Conservation (phyloP, 805 yeast genomes). For the Nakazawaea ishiwadae region DNA sequence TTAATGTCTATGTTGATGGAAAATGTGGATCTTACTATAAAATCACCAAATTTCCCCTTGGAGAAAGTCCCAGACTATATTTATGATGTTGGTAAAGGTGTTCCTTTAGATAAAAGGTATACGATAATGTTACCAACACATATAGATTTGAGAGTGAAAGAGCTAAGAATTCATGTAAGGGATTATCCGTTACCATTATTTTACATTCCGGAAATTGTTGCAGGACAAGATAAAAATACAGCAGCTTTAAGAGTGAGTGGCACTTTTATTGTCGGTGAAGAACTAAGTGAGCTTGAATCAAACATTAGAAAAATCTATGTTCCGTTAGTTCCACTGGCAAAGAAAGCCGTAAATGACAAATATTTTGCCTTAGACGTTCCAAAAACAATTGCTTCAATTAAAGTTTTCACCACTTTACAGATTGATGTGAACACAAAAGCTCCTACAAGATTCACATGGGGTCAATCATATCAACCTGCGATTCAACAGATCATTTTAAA, state of each 20-base stretch:
- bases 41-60: constrained; percentile 46
- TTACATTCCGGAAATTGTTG: constrained; percentile 54
- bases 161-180: constrained; percentile 64
- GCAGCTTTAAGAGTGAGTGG: constrained; percentile 41
- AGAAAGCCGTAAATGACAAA: constrained; percentile 30
- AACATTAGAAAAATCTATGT: constrained; percentile 58
- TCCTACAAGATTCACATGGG: constrained; percentile 77
- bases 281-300: constrained; percentile 41
- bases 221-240: constrained; percentile 20
- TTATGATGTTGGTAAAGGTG: constrained; percentile 73
- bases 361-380: constrained; percentile 61
- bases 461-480: constrained; percentile 78
- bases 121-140: constrained; percentile 64
- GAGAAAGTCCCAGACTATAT: constrained; percentile 57
- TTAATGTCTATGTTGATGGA: constrained; percentile 47
- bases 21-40: constrained; percentile 42
- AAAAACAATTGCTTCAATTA: constrained; percentile 72
- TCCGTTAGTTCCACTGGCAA: constrained; percentile 51
- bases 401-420: constrained; percentile 58
- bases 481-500: constrained; percentile 74
- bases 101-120: constrained; percentile 66
- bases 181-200: constrained; percentile 86
- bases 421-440: constrained; percentile 48
- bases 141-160: constrained; percentile 51
- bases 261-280: constrained; percentile 66